These are phyloP conservation scores for Neonectria coccinea DNA, from an alignment of 2,329 filamentous ascomycete genomes.

Conservation along the genomic window DNA sequence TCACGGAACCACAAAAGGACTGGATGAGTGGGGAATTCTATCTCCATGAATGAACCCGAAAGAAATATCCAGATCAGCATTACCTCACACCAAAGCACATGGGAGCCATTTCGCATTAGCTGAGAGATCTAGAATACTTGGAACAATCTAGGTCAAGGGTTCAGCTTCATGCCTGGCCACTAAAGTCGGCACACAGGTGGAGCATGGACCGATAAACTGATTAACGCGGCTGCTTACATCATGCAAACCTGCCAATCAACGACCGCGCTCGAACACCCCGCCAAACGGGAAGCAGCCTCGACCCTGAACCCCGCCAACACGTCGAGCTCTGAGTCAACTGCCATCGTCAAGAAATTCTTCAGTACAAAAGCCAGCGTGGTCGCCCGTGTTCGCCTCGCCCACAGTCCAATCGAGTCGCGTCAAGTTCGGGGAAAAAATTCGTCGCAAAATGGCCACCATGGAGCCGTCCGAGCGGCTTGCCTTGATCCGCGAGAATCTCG, in stretches of 20 bases:
- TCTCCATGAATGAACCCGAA: too few relatives aligned
- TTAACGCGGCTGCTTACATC: constrained; percentile 23
- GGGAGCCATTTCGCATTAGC: too few relatives aligned
- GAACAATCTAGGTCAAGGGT: too few relatives aligned
- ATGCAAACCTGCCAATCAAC: constrained; percentile 5
- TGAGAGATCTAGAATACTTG: too few relatives aligned
- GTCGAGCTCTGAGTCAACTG: constrained; percentile 23
- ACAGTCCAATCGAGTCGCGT: not conserved
- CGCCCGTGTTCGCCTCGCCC: not conserved
- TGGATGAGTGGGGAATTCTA: too few relatives aligned
- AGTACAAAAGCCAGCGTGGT: constrained; percentile 11
- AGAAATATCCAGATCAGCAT: too few relatives aligned
- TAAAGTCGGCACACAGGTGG: not conserved
- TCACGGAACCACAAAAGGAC: too few relatives aligned
- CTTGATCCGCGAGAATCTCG: constrained; percentile 83
- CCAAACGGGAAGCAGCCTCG: constrained; percentile 21
- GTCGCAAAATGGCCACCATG: constrained; percentile 18
- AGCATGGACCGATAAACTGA: constrained; percentile 9
- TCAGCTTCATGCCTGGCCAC: not conserved
- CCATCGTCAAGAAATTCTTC: constrained; percentile 4
- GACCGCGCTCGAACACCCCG: constrained; percentile 8
- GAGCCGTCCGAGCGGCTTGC: constrained; percentile 69
- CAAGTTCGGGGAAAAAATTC: not conserved
- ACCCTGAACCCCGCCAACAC: constrained; percentile 27
- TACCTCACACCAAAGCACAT: too few relatives aligned